Evolutionary conservation across 352 stramenopile genomes (phyloP), one percentile per base, ranked within the genome.

Genomic region (Phytopythium sindhum): DNA sequence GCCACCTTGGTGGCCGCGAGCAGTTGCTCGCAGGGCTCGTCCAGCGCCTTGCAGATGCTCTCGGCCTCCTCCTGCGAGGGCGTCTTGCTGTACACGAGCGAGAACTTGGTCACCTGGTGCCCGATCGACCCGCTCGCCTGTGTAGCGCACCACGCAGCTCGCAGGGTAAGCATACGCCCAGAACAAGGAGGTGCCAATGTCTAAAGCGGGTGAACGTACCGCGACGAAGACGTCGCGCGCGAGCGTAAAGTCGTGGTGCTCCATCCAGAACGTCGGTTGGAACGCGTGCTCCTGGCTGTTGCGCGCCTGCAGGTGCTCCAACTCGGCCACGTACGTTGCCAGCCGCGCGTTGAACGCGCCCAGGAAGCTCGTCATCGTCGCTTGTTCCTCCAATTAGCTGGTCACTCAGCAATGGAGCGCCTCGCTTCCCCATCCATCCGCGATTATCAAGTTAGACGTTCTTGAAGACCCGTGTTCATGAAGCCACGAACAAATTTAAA

Each of bases 61-160:
- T 76, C 69, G 17, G 74, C 81, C 67, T 94, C 85, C 45, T 80
- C 69, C 55, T 89, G 70, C 58, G 74, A 78, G 54, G 86, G 81
- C 39, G 76, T 88, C 57, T 91, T 93, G 70, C 75, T 88, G 57
- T 88, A 91, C 66, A 96, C 85, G 31, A 96, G 75, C 57, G 87
- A 93, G 61, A 96, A 93, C 72, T 96, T 96, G 73, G 87, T 96
- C 64, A 94, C 83, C 31, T 90, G 78, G 29, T 91, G 80, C 29
- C 77, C 82, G 47, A 96, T 94, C 4, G 79, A 75, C 26, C 78
- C 81, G 17, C 68, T 69, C 8, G 87, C 80, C 86, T 95, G 53
- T 4, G 44, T 7, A 23, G 42, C 21, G 11, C 42, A 48, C 15
- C 5, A 21, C 12, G 5, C 33, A 65, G 2, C 26, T 48, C 28